Conservation (phyloP, 768 basidiomycete species). For the Pleurotus tuoliensis region DNA sequence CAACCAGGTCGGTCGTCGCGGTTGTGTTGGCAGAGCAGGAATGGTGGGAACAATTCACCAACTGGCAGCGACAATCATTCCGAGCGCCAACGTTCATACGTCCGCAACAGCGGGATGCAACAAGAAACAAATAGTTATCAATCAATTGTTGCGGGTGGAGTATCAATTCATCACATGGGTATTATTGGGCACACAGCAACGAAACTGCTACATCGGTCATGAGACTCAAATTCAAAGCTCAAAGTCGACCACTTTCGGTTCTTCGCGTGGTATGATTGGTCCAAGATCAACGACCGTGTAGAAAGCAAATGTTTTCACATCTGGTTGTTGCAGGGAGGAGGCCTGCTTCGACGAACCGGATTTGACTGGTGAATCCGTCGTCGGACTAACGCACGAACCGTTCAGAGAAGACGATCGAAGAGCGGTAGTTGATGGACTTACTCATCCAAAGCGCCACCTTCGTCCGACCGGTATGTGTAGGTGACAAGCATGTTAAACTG, state of each 20-base stretch:
- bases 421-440: slow-evolving; percentile 25
- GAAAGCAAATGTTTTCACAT: slow-evolving; percentile 87
- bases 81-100: background rate
- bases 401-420: slow-evolving; percentile 15
- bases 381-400: background rate
- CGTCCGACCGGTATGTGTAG: slow-evolving; percentile 92
- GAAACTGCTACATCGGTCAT: too few relatives aligned
- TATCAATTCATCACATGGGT: too few relatives aligned
- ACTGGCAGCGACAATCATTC: background rate
- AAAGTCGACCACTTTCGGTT: slow-evolving; percentile 26
- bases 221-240: slow-evolving; percentile 14
- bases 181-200: too few relatives aligned
- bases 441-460: slow-evolving; percentile 64
- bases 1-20: background rate
- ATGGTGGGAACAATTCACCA: background rate
- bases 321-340: slow-evolving; percentile 49
- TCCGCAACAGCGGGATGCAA: too few relatives aligned
- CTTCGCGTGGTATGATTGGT: slow-evolving; percentile 59
- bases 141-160: too few relatives aligned
- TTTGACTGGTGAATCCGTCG: slow-evolving; percentile 8
- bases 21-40: background rate
- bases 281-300: slow-evolving; percentile 84
- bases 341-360: slow-evolving; percentile 33
- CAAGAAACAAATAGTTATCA: too few relatives aligned
- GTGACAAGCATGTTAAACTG: slow-evolving; percentile 94